Conservation (phyloP, 176 grass and related monocot genomes). For the Thinopyrum elongatum region DNA sequence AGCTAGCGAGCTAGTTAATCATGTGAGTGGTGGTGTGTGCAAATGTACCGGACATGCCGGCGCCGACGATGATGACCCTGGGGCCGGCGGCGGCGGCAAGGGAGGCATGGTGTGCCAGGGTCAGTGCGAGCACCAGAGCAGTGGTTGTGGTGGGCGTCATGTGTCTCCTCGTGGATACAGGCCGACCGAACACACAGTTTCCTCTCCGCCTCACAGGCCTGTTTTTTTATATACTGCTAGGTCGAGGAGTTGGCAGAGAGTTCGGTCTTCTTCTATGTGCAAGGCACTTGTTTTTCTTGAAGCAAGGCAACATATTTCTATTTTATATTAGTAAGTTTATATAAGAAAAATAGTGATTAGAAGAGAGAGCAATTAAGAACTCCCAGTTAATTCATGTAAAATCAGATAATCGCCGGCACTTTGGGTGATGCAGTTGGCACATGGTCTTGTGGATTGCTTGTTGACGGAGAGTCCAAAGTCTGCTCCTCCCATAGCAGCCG, state of each 20-base stretch:
- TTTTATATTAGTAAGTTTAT: no score
- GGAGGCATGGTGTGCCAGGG: not conserved
- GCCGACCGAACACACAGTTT: not conserved
- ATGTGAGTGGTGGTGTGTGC: not conserved
- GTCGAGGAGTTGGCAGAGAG: not conserved
- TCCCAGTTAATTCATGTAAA: no score
- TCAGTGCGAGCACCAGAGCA: slow-evolving; percentile 8
- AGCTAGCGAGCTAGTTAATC: not conserved
- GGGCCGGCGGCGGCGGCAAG: not conserved
- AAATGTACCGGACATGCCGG: slow-evolving; percentile 35
- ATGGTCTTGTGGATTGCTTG: no score
- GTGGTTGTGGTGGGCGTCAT: not conserved
- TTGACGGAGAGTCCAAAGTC: no score
- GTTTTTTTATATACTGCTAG: not conserved
- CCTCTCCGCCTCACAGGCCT: not conserved
- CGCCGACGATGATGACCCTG: slow-evolving; percentile 42
- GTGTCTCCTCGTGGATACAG: not conserved
- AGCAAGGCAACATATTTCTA: no score
- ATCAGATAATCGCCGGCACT: no score
- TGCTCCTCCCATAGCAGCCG: no score
- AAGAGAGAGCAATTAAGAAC: no score
- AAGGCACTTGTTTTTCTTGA: no score
- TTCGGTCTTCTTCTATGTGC: no score
- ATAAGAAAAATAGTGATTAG: no score
- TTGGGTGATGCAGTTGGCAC: no score